phyloP scores from a whole-genome alignment of 2,329 filamentous ascomycete genomes.

The Xylariaceae sp. region DNA sequence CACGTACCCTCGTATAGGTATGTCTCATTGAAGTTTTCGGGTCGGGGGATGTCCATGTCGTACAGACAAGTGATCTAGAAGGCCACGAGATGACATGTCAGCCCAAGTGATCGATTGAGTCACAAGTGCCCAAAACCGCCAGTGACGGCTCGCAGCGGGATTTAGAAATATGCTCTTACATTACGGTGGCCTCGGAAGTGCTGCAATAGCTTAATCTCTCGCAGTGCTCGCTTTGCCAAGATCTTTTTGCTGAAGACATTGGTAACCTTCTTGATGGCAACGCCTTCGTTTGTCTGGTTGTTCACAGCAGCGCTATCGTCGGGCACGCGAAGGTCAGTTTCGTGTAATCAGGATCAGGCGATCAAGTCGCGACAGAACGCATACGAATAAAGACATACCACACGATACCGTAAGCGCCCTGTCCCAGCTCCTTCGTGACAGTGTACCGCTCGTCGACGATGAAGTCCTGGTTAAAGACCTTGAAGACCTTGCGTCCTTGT shows the following conservation, averaged over 20 bases:
- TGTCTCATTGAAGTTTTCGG: slow-evolving; percentile 97
- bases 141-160: background rate
- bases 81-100: slow-evolving; percentile 26
- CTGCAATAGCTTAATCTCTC: slow-evolving; percentile 97
- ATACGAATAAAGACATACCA: slow-evolving; percentile 57
- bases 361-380: too few species aligned
- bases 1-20: slow-evolving; percentile 92
- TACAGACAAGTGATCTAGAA: slow-evolving; percentile 97
- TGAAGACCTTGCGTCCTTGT: slow-evolving; percentile 72
- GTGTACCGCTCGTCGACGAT: slow-evolving; percentile 97
- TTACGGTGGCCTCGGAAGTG: slow-evolving; percentile 92
- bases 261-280: slow-evolving; percentile 99
- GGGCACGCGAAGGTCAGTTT: slow-evolving; percentile 1
- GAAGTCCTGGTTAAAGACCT: slow-evolving; percentile 99
- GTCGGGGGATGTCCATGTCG: slow-evolving; percentile 98
- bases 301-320: slow-evolving; percentile 78
- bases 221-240: slow-evolving; percentile 91
- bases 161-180: slow-evolving; percentile 42
- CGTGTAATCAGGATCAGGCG: background rate
- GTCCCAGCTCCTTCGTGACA: slow-evolving; percentile 96
- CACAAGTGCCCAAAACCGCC: background rate
- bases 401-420: slow-evolving; percentile 97
- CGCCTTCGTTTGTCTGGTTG: slow-evolving; percentile 82
- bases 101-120: background rate
- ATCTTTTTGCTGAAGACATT: slow-evolving; percentile 99